Evolutionary conservation across 2,329 filamentous ascomycete species (phyloP).

Genomic region (Venturia effusa): DNA sequence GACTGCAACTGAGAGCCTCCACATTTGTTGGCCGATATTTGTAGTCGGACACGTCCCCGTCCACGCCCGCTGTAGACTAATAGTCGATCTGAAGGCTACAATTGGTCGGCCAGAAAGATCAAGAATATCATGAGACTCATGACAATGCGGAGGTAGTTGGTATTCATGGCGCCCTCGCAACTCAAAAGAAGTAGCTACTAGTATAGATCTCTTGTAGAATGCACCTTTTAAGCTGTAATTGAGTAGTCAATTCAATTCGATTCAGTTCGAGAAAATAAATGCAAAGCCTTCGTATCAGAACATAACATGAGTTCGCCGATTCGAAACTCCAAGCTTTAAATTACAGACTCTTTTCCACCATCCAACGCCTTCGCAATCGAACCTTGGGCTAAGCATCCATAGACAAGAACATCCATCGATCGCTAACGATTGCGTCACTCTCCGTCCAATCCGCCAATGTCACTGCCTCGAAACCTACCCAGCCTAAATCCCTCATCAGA

Average conservation of each 20-base stretch:
- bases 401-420: constrained; percentile 74
- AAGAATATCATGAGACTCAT: too few relatives aligned
- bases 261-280: background rate
- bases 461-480: constrained; percentile 81
- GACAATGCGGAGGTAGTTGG: too few relatives aligned
- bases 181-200: too few relatives aligned
- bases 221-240: too few relatives aligned
- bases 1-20: too few relatives aligned
- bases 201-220: too few relatives aligned
- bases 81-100: too few relatives aligned
- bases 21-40: background rate
- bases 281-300: background rate
- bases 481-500: constrained; percentile 73
- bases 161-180: too few relatives aligned
- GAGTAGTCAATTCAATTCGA: background rate
- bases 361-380: background rate
- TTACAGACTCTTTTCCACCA: background rate
- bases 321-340: background rate
- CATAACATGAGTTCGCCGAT: background rate
- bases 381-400: constrained; percentile 57
- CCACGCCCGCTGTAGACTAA: too few relatives aligned
- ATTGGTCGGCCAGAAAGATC: too few relatives aligned
- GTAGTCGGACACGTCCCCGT: too few relatives aligned
- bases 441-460: constrained; percentile 68
- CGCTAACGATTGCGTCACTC: constrained; percentile 54